Evolutionary conservation across 1,139 yeast genomes (phyloP), one percentile per base, ranked within the genome.

Genomic region (Suhomyces bolitotheri): DNA sequence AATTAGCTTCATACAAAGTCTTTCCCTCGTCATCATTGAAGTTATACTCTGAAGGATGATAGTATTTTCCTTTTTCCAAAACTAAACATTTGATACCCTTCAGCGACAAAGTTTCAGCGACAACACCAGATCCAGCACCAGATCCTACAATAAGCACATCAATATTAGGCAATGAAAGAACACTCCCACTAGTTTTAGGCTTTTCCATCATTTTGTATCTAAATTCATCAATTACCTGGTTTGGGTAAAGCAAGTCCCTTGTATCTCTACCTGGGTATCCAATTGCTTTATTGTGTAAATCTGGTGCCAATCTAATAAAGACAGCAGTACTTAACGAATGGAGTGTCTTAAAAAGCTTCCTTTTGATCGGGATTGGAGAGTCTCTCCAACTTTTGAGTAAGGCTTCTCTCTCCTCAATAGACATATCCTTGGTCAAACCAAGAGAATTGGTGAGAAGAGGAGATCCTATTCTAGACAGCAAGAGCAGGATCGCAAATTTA

Each of bases 111-210:
- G 76, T 64, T 32, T 72, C 71, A 2, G 81, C 82, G 0, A 66
- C 74, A 0, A 77, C 82, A 5, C 82, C 82, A 1, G 80, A 76
- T 4, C 81, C 80, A 12, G 76, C 58, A 2, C 84, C 84, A 4
- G 80, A 73, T 3, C 84, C 84, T 29, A 78, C 62, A 29, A 78
- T 65, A 15, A 75, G 58, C 5, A 62, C 80, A 44, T 76, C 73
- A 26, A 64, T 51, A 14, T 66, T 58, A 4, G 72, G 71, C 29
- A 70, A 42, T 34, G 61, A 53, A 32, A 71, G 54, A 37, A 63
- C 71, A 11, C 54, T 41, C 7, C 61, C 61, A 10, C 62, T 60
- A 7, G 45, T 39, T 2, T 37, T 45, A 6, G 73, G 74, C 26
- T 64, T 58, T 3, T 50, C 56, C 40, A 60, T 43, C 64, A 71